Conservation (phyloP, 148 eudicot species). For the Amaranthus palmeri region DNA sequence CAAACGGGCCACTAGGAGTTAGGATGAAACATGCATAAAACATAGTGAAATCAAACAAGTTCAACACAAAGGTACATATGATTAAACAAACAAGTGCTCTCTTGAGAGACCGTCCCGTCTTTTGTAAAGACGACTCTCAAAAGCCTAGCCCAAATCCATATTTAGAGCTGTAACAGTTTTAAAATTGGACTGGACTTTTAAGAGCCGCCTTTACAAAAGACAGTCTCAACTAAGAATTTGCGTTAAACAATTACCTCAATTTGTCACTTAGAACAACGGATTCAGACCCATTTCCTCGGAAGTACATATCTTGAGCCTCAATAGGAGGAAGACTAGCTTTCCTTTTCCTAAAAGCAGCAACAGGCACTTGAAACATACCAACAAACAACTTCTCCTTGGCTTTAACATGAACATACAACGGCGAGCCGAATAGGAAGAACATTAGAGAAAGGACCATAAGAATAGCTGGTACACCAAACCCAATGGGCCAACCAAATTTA, state of each 20-base stretch:
- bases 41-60: neutral
- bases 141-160: too few relatives aligned
- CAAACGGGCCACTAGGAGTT: too few relatives aligned
- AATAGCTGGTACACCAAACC: constrained; percentile 60
- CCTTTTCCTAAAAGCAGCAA: constrained; percentile 50
- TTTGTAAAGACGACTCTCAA: too few relatives aligned
- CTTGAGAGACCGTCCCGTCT: too few relatives aligned
- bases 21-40: too few relatives aligned
- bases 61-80: too few relatives aligned
- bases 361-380: constrained; percentile 49
- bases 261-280: constrained; percentile 1
- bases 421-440: constrained; percentile 49
- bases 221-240: too few relatives aligned
- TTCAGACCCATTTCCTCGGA: constrained; percentile 10
- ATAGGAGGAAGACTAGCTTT: constrained; percentile 6
- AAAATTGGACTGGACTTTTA: too few relatives aligned
- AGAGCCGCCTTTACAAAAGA: too few relatives aligned
- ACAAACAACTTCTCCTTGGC: constrained; percentile 48
- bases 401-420: constrained; percentile 47
- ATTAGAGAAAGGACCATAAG: constrained; percentile 56
- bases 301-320: constrained; percentile 15
- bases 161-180: too few relatives aligned
- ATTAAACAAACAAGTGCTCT: neutral
- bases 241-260: constrained; percentile 13
- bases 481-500: constrained; percentile 62